Evolutionary conservation across 2,329 filamentous ascomycete species (phyloP).

Genomic region (Magnaporthales sp.): DNA sequence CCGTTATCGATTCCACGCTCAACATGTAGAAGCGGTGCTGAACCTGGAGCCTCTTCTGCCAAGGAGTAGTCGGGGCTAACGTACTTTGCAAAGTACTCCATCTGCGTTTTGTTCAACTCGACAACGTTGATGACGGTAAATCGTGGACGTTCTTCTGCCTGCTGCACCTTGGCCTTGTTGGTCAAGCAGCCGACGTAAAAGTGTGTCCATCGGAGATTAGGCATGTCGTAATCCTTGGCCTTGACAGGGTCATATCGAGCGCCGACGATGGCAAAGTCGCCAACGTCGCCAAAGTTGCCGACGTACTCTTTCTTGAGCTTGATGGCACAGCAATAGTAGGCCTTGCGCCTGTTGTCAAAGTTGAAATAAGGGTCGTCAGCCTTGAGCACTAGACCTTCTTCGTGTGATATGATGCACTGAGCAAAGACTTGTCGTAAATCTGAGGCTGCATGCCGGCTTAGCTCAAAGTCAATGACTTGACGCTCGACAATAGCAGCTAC

Average conservation of each 20-base stretch:
- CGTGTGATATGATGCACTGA: slow-evolving; percentile 52
- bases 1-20: slow-evolving; percentile 33
- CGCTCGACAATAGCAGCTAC: slow-evolving; percentile 59
- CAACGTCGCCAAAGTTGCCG: slow-evolving; percentile 66
- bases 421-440: slow-evolving; percentile 56
- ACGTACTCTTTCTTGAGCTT: slow-evolving; percentile 89
- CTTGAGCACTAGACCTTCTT: slow-evolving; percentile 78
- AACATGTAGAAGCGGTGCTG: slow-evolving; percentile 34
- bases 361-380: slow-evolving; percentile 71
- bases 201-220: slow-evolving; percentile 62
- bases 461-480: slow-evolving; percentile 57
- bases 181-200: slow-evolving; percentile 71
- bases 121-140: slow-evolving; percentile 62
- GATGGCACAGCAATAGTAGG: slow-evolving; percentile 49
- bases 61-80: slow-evolving; percentile 34
- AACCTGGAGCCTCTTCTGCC: slow-evolving; percentile 23
- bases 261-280: slow-evolving; percentile 74
- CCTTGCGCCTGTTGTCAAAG: slow-evolving; percentile 25
- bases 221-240: slow-evolving; percentile 45
- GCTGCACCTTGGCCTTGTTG: slow-evolving; percentile 53
- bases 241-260: slow-evolving; percentile 60
- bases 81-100: slow-evolving; percentile 40
- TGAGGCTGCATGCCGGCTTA: slow-evolving; percentile 36
- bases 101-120: slow-evolving; percentile 41
- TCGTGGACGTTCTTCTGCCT: slow-evolving; percentile 40